Evolutionary conservation across 805 yeast genomes (phyloP), one percentile per base, ranked within the genome.

Genomic region (Hanseniaspora vineae): DNA sequence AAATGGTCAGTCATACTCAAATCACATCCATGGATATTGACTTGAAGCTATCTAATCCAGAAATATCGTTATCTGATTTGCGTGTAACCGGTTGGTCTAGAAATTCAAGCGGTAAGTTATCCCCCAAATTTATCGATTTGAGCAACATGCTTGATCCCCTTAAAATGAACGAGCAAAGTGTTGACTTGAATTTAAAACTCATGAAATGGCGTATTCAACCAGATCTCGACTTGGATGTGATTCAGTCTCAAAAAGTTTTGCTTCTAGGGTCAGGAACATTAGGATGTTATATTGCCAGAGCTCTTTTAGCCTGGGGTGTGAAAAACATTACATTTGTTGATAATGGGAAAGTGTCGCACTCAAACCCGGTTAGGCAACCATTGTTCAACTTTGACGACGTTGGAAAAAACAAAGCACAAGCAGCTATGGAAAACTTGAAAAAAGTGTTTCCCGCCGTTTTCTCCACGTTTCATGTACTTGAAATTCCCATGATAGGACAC

Each of bases 131-230:
- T 18, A 88, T 95, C 0, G 92, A 94, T 60, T 63, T 92, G 47
- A 88, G 92, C 1, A 66, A 87, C 0, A 67, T 92, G 42, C 77
- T 90, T 35, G 80, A 90, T 60, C 98, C 98, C 0, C 52, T 70
- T 12, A 80, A 83, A 53, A 68, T 92, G 19, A 90, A 96, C 0
- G 84, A 82, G 50, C 97, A 94, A 63, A 90, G 97, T 0, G 89
- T 88, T 6, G 96, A 89, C 61, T 71, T 92, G 49, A 92, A 92
- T 59, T 68, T 92, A 50, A 85, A 86, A 65, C 68, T 92, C 42
- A 92, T 92, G 98, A 87, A 88, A 59, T 92, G 99, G 99, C 73
- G 98, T 54, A 76, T 92, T 15, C 87, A 85, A 0, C 97, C 98
- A 0, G 73, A 78, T 9, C 60, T 92, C 3, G 76, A 92, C 57